Base-by-base conservation (phyloP, 83 land plant species). In the Picea engelmannii region DNA sequence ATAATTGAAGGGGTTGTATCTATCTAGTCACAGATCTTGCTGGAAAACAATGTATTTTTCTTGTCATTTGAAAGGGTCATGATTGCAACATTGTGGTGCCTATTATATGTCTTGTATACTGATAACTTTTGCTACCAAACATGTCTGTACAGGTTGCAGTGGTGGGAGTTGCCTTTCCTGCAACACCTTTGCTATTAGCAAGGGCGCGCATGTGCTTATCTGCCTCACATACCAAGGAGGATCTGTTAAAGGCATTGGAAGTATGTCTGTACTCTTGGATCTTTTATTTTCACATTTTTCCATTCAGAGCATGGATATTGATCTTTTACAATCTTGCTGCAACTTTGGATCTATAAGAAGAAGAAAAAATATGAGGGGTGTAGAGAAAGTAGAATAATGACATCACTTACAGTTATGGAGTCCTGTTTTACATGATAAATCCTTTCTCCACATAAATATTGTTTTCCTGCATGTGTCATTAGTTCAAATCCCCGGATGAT, bases 131-230 rank as follows among this genome's bases (percentile, higher is more conserved):
- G 1, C 38, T 67, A 15, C 4, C 38, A 25, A 25, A 67, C 31
- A 24, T 66, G 23, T 67, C 47, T 60, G 25, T 84, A 62, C 82
- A 96, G 99, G 89, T 96, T 64, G 99, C 99, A 75, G 92, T 96
- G 80, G 99, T 96, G 64, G 87, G 89, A 3, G 99, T 96, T 79
- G 96, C 91, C 63, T 96, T 95, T 70, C 97, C 99, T 65, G 99
- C 99, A 5, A 96, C 99, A 47, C 96, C 98, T 12, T 82, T 96
- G 61, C 89, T 96, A 4, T 83, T 96, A 52, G 85, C 98, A 31
- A 85, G 99, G 76, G 98, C 96, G 18, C 96, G 99, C 0, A 91
- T 96, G 31, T 96, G 99, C 88, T 92, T 96, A 44, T 96, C 99
- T 62, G 99, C 99, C 52, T 84, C 99, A 11, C 99, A 96, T 76